Evolutionary conservation across 1,284 basidiomycete species (phyloP).

Genomic region (Agroathelia rolfsii): DNA sequence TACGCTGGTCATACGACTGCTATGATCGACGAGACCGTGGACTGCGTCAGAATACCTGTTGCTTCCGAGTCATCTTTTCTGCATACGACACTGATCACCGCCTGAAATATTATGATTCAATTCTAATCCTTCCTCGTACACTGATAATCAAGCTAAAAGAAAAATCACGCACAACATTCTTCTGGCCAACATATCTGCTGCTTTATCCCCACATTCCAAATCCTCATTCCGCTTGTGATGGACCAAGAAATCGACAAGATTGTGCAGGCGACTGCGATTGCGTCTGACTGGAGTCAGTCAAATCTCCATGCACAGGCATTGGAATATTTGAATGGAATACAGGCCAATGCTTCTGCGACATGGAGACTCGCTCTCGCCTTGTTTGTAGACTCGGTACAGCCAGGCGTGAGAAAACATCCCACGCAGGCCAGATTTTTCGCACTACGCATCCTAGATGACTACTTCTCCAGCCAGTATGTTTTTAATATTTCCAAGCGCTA

Average conservation of each 20-base stretch:
- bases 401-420: conserved; percentile 57
- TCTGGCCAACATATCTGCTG: conserved; percentile 5
- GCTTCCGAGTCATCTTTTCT: too few relatives aligned
- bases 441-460: conserved; percentile 77
- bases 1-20: too few relatives aligned
- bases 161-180: too few relatives aligned
- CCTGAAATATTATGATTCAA: too few relatives aligned
- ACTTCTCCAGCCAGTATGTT: conserved; percentile 74
- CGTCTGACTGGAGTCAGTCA: conserved; percentile 66
- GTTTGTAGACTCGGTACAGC: conserved; percentile 53
- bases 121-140: too few relatives aligned
- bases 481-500: conserved; percentile 4
- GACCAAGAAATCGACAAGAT: conserved; percentile 67
- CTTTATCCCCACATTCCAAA: not conserved
- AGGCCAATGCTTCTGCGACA: conserved; percentile 63
- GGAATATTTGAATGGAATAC: conserved; percentile 68
- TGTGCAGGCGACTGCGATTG: conserved; percentile 76
- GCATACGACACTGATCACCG: too few relatives aligned
- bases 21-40: too few relatives aligned
- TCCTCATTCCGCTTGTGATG: conserved; percentile 28
- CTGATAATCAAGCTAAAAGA: too few relatives aligned
- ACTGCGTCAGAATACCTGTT: too few relatives aligned
- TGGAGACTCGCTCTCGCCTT: conserved; percentile 74
- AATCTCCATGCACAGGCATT: conserved; percentile 72
- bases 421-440: conserved; percentile 78